Base-by-base conservation (phyloP, 163 green algal species). In the Smithsoniella earleae region DNA sequence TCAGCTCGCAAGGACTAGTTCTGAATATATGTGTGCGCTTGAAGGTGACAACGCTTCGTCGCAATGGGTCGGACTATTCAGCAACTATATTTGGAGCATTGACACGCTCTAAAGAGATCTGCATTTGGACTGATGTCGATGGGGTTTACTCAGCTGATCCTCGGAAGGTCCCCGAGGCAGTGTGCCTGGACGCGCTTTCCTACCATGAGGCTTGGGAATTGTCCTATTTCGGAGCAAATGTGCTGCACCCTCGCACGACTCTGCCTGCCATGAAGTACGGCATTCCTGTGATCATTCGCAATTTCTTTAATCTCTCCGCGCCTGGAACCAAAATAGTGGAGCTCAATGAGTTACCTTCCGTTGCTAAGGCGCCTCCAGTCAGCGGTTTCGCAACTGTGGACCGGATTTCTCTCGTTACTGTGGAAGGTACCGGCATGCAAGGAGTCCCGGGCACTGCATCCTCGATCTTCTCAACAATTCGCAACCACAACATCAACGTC, bases 371-470 rank as follows among this genome's bases (percentile, higher is more conserved):
- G 36, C 27, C 34, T 10, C 81, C 75, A 13, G 83, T 98, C 30
- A 97, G 96, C 83, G 93, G 92, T 55, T 96, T 98, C 83, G 90
- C 93, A 37, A 97, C 93, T 74, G 97, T 98, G 62, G 93, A 98
- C 76, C 80, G 93, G 72, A 86, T 97, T 6, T 83, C 84, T 2
- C 84, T 98, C 30, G 92, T 98, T 79, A 96, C 93, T 74, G 89
- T 98, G 36, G 92, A 97, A 84, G 90, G 90, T 28, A 97, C 93
- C 6, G 93, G 93, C 77, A 96, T 98, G 92, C 89, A 96, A 55
- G 93, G 93, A 20, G 93, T 98, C 27, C 93, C 90, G 4, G 93
- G 93, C 66, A 97, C 90, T 36, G 93, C 93, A 30, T 84, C 76
- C 33, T 78, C 84, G 58, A 93, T 98, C 74, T 98, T 98, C 79